A percentile compares a stretch with the other conserved stretches of the same genome.
phyloP scores from a whole-genome alignment of 768 basidiomycete species.

The Mycena latifolia region DNA sequence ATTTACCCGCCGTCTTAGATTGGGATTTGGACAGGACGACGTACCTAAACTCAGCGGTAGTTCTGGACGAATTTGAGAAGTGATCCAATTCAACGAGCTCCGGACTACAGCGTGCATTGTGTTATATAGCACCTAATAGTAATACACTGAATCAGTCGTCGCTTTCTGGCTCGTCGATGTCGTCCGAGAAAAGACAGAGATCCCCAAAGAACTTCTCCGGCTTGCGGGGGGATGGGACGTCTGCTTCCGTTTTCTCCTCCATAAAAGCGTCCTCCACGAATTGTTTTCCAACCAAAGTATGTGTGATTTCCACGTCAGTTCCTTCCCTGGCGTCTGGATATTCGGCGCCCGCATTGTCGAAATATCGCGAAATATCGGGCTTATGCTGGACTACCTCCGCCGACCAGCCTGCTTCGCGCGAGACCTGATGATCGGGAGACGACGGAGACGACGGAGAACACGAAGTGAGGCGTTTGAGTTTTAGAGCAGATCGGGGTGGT shows the following conservation, averaged over 20 bases:
- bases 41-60: not conserved
- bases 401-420: too few species aligned
- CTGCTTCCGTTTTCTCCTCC: not conserved
- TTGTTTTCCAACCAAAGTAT: not conserved
- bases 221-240: too few species aligned
- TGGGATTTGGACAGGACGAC: too few species aligned
- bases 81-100: not conserved
- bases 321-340: too few species aligned
- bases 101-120: too few species aligned
- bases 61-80: not conserved
- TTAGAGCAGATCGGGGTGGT: not conserved
- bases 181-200: conserved; percentile 27
- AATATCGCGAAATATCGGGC: not conserved
- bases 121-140: not conserved
- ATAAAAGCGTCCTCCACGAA: not conserved
- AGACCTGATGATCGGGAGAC: not conserved
- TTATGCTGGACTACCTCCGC: not conserved
- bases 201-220: conserved; percentile 20
- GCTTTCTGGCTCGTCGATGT: conserved; percentile 17
- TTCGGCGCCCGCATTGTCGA: not conserved
- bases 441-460: not conserved
- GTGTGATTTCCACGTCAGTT: not conserved
- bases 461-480: not conserved
- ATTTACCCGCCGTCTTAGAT: too few species aligned
- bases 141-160: conserved; percentile 24